Base-by-base conservation (phyloP, 495 filamentous ascomycete species). In the Trichoderma asperelloides region DNA sequence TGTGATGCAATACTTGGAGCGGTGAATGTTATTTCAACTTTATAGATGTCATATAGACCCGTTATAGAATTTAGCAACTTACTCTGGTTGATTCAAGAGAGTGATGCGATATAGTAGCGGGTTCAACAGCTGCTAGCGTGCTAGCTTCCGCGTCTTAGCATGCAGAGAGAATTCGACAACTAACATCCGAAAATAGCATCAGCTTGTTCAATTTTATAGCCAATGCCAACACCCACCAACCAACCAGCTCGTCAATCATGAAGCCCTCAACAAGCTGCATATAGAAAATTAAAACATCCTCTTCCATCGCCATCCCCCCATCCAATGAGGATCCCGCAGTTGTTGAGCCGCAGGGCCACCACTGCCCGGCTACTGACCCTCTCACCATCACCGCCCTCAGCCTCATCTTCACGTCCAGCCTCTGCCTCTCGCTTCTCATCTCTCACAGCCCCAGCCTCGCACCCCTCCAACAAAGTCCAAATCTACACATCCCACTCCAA, bases 401-500 rank as follows among this genome's bases (percentile, higher is more conserved):
- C 62, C 25, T 41, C 62, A n/a, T 30, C 27, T 12, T 57, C 49
- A 3, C 16, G 9, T 45, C 12, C 43, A 15, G 13, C 43, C 51
- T 40, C 39, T 12, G 5, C 55, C 21, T 66, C 66, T 27, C 74
- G 74, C 27, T 30, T 60, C 55, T 65, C 68, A 67, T 73, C 73
- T 67, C 70, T 65, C 40, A 67, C 64, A 21, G 71, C 70, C 15
- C 65, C 66, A 9, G 63, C 74, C 21, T 69, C 70, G 2, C 65
- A 72, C 33, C 73, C 70, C 39, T 68, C 73, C 55, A 51, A 27
- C 62, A 25, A 63, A 27, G 64, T 81, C 75, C 77, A 89, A 70
- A 86, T 93, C 71, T 96, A 96, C 80, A 82, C 91, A 68, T 97
- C 93, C 33, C 79, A 81, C 67, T 88, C 82, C 66, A 77, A 77